Evolutionary conservation across 148 eudicot species (phyloP).

Genomic region (Talinum fruticosum): DNA sequence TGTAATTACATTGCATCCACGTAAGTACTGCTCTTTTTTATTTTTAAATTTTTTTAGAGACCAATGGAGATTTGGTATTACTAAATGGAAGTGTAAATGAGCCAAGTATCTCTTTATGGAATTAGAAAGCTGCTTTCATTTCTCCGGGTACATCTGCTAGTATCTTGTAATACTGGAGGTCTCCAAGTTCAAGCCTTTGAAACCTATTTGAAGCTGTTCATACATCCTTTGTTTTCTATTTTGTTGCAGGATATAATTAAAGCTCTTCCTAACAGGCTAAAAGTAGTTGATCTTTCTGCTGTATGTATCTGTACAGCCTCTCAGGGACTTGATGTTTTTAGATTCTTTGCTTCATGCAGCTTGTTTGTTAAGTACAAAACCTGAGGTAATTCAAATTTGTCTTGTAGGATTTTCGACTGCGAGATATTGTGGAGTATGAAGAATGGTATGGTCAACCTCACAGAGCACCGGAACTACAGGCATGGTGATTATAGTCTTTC

Average conservation of each 20-base stretch:
- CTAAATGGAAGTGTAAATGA: background rate
- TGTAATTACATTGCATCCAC: background rate
- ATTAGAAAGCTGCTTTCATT: background rate
- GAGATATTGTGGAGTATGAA: constrained; percentile 65
- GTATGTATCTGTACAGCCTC: constrained; percentile 37
- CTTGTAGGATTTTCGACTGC: constrained; percentile 81
- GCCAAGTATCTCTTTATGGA: background rate
- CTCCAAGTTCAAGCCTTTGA: background rate
- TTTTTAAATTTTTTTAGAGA: background rate
- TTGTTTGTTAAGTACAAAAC: background rate
- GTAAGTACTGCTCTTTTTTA: background rate
- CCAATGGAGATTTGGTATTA: background rate
- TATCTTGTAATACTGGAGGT: constrained; percentile 2
- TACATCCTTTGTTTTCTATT: background rate
- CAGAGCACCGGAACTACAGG: constrained; percentile 82
- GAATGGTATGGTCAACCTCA: constrained; percentile 99
- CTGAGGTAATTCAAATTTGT: constrained; percentile 16
- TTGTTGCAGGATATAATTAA: constrained; percentile 77
- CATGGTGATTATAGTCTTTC: constrained; percentile 15
- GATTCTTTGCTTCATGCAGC: background rate
- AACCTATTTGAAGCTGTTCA: background rate
- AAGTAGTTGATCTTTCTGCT: constrained; percentile 96
- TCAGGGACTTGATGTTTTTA: background rate
- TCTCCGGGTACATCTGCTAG: background rate
- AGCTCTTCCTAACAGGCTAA: constrained; percentile 65